These are phyloP conservation scores for Coniochaeta hoffmannii DNA, from an alignment of 2,329 filamentous ascomycete species.

Conservation along the genomic window DNA sequence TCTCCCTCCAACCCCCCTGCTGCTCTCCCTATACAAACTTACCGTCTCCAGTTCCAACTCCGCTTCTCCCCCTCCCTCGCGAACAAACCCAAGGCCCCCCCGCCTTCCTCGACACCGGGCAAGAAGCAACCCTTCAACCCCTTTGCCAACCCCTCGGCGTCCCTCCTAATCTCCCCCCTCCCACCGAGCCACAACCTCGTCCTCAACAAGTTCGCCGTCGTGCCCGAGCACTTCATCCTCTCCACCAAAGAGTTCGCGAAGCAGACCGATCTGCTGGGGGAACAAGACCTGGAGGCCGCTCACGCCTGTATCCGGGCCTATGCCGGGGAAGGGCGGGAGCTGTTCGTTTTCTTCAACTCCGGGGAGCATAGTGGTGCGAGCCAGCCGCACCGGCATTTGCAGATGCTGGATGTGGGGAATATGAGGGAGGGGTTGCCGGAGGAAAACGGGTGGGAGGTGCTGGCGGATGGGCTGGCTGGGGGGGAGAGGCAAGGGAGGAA, in stretches of 20 bases:
- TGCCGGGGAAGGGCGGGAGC: conserved; percentile 22
- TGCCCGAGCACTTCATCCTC: conserved; percentile 65
- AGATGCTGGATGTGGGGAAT: conserved; percentile 57
- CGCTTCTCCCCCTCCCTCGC: conserved; percentile 63
- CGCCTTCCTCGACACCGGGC: conserved; percentile 8
- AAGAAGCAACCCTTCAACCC: conserved; percentile 46
- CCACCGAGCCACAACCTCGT: conserved; percentile 54
- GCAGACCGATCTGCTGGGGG: conserved; percentile 58
- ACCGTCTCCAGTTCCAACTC: conserved; percentile 58
- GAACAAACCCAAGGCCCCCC: conserved; percentile 51
- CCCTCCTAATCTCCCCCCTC: conserved; percentile 46
- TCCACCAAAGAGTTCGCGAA: conserved; percentile 54
- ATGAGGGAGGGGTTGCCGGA: conserved; percentile 49
- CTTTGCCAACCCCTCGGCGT: conserved; percentile 52
- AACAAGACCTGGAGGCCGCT: conserved; percentile 52
- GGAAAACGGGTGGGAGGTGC: conserved; percentile 35
- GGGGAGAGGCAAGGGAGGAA: conserved; percentile 4
- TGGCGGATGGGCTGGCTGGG: conserved; percentile 25
- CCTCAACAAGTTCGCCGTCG: conserved; percentile 69
- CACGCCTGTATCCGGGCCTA: conserved; percentile 56
- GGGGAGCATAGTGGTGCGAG: conserved; percentile 62
- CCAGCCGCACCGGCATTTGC: conserved; percentile 65
- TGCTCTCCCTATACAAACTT: background rate
- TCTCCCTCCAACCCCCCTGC: conserved; percentile 1
- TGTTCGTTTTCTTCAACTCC: conserved; percentile 66